Percentiles rank a stretch among this genome's conserved stretches.
These are phyloP conservation scores for Termitomyces sp. DNA, from an alignment of 768 basidiomycete species.

Conservation along the genomic window DNA sequence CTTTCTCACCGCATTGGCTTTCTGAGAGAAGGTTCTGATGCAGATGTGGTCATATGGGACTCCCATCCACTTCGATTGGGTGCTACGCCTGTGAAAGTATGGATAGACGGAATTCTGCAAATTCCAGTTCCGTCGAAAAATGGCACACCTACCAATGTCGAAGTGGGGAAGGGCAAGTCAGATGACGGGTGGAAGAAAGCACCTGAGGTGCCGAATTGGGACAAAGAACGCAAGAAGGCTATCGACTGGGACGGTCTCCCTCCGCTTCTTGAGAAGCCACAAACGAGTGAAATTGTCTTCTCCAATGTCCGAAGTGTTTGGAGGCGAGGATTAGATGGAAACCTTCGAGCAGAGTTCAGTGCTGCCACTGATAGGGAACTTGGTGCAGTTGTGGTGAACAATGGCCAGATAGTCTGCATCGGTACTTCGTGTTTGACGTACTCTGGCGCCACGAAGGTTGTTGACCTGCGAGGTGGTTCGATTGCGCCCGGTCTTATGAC, in stretches of 20 bases:
- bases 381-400: conserved; percentile 38
- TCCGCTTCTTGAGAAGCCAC: conserved; percentile 43
- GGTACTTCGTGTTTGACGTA: conserved; percentile 31
- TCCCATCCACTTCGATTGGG: conserved; percentile 73
- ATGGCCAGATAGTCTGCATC: conserved; percentile 53
- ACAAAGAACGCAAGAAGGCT: conserved; percentile 55
- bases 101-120: conserved; percentile 84
- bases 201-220: conserved; percentile 60
- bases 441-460: conserved; percentile 19
- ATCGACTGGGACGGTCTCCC: conserved; percentile 69
- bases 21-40: conserved; percentile 53
- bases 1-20: conserved; percentile 73
- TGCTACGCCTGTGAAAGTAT: conserved; percentile 72
- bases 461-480: conserved; percentile 70
- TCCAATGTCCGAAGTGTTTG: conserved; percentile 61
- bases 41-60: conserved; percentile 75
- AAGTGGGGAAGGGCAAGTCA: conserved; percentile 42
- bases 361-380: conserved; percentile 19
- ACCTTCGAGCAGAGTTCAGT: conserved; percentile 27
- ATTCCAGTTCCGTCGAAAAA: conserved; percentile 43
- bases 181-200: conserved; percentile 40
- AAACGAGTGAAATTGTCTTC: conserved; percentile 46
- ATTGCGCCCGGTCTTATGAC: conserved; percentile 65
- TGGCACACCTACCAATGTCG: conserved; percentile 34
- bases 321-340: conserved; percentile 26